Conservation (phyloP, 148 eudicot species). For the Chenopodium formosanum region DNA sequence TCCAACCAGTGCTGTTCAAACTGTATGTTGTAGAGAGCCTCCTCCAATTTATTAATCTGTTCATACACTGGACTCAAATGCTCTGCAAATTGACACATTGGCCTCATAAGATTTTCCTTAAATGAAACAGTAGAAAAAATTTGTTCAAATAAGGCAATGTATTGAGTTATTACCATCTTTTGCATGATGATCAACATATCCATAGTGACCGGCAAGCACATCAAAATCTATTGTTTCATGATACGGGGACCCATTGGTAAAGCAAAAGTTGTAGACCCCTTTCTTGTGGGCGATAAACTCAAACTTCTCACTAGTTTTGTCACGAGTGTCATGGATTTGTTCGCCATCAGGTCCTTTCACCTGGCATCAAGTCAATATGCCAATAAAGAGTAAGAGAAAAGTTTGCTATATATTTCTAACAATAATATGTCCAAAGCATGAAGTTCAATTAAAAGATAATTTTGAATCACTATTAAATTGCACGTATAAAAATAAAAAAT, state of each 20-base stretch:
- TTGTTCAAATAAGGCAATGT: background rate
- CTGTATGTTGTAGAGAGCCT: slow-evolving; percentile 76
- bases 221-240: slow-evolving; percentile 85
- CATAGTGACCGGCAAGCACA: slow-evolving; percentile 54
- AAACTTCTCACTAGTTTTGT: slow-evolving; percentile 58
- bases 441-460: background rate
- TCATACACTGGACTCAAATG: slow-evolving; percentile 71
- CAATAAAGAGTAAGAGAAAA: background rate
- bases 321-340: slow-evolving; percentile 46
- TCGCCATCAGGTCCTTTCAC: slow-evolving; percentile 75
- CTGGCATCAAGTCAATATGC: slow-evolving; percentile 33
- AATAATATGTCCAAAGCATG: background rate
- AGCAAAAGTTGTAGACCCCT: slow-evolving; percentile 69
- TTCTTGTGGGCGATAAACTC: slow-evolving; percentile 59
- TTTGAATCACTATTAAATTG: too few relatives aligned
- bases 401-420: background rate
- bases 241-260: slow-evolving; percentile 70
- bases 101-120: background rate
- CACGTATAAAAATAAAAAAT: too few relatives aligned
- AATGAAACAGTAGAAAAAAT: background rate
- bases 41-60: slow-evolving; percentile 68
- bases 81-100: slow-evolving; percentile 40
- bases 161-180: slow-evolving; percentile 54
- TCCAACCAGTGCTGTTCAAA: slow-evolving; percentile 90
- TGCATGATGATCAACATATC: slow-evolving; percentile 59